Evolutionary conservation across 345 rosid species (phyloP), one percentile per base, ranked within the genome.

Genomic region (Ceriops tagal): DNA sequence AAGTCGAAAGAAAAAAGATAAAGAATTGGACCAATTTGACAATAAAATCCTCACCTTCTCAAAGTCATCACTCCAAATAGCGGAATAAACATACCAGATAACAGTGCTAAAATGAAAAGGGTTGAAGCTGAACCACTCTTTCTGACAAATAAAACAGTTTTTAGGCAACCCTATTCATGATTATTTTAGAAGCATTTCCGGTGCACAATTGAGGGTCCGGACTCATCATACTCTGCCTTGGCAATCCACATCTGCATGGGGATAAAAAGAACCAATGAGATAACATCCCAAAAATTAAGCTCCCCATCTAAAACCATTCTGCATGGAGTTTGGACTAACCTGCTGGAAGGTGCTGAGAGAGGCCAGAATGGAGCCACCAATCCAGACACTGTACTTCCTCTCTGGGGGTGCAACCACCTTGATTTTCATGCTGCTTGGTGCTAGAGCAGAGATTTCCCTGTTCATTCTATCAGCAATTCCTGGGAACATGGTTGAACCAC

Each of bases 261-360:
- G 3, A 55, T 31, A 0, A 5, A 27, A 65, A 19, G 30, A 39
- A 34, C 3, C 65, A 58, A 35, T 71, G 26, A 27, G 37, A 61
- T 32, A 43, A 32, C 67, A 65, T 13, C 19, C 24, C 20, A 5
- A 7, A 8, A 61, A 19, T 15, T 13, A 24, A 49, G 51, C 15
- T 47, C 32, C 27, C 6, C 18, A 27, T 7, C 62, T 2, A 49
- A 55, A 68, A 27, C 8, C 26, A 20, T 58, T 18, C 21, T 19
- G 55, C 43, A 39, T 15, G 19, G 20, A 43, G 26, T 27, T 39
- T 32, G 15, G 32, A 69, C 83, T 26, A 60, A 87, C 97, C 89
- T 92, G 98, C 83, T 92, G 98, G 89, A 92, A 92, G 66, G 98
- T 90, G 84, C 96, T 92, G 70, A 90, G 95, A 63, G 96, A 92